Evolutionary conservation across 352 stramenopile species (phyloP).

Genomic region (Peronospora belbahrii): DNA sequence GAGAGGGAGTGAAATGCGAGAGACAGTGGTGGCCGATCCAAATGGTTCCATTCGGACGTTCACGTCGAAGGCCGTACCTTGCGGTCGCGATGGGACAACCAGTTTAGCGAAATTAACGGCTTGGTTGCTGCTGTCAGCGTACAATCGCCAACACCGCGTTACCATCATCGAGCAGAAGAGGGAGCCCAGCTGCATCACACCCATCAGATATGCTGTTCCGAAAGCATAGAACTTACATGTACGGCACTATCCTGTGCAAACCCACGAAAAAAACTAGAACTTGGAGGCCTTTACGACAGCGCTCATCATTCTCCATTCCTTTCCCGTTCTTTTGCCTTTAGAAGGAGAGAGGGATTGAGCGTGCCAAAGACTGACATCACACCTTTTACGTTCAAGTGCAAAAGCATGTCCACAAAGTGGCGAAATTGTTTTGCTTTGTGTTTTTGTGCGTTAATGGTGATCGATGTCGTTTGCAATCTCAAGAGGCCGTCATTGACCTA

Average conservation of each 20-base stretch:
- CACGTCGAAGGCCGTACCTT: constrained; percentile 59
- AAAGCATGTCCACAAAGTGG: constrained; percentile 56
- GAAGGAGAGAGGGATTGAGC: constrained; percentile 65
- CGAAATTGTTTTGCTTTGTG: constrained; percentile 29
- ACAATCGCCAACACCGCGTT: constrained; percentile 49
- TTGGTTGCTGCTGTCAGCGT: constrained; percentile 34
- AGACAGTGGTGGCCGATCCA: constrained; percentile 57
- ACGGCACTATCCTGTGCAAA: constrained; percentile 50
- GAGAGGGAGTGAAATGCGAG: constrained; percentile 63
- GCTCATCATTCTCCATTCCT: constrained; percentile 31
- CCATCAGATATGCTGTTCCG: constrained; percentile 50
- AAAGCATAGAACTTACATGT: constrained; percentile 68
- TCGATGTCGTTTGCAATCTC: constrained; percentile 23
- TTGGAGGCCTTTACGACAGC: constrained; percentile 55
- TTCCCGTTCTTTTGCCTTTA: constrained; percentile 57
- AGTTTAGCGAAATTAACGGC: constrained; percentile 63
- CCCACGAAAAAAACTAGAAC: constrained; percentile 75
- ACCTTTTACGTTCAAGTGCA: constrained; percentile 65
- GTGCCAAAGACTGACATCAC: constrained; percentile 76
- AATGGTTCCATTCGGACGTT: constrained; percentile 74
- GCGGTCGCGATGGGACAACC: constrained; percentile 64
- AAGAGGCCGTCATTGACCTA: constrained; percentile 38
- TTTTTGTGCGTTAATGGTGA: constrained; percentile 21
- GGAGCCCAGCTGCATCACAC: constrained; percentile 50
- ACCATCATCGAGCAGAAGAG: constrained; percentile 39